These are phyloP conservation scores for Pichia scutulata DNA, from an alignment of 805 yeast species.

Conservation along the genomic window DNA sequence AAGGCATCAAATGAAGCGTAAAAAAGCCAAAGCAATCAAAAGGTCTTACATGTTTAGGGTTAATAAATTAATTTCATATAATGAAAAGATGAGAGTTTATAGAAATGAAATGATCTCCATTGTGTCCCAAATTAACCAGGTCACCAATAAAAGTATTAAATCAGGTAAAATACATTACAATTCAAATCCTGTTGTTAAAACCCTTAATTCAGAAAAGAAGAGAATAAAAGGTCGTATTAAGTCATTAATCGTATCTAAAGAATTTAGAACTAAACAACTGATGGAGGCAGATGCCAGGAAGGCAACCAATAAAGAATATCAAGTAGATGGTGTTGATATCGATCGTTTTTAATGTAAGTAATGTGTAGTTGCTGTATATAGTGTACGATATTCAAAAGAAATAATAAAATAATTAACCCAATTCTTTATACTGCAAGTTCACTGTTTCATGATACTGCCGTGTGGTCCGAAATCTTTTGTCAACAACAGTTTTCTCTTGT, in stretches of 20 bases:
- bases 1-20: neutral
- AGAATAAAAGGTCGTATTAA: neutral
- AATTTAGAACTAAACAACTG: neutral
- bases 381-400: neutral
- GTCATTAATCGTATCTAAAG: neutral
- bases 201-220: neutral
- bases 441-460: neutral
- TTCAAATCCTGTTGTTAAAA: neutral
- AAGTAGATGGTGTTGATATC: neutral
- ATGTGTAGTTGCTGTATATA: neutral
- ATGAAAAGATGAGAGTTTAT: neutral
- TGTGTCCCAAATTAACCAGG: neutral
- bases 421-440: too few relatives aligned
- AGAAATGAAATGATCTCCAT: neutral
- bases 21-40: neutral
- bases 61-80: neutral
- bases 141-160: neutral
- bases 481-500: neutral
- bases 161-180: neutral
- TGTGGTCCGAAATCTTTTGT: neutral
- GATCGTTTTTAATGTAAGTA: neutral
- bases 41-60: slow-evolving; percentile 1
- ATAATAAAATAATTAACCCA: too few relatives aligned
- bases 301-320: neutral
- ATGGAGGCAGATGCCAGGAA: neutral